Conservation (phyloP, 768 basidiomycete genomes). For the Amylocystis lapponica region DNA sequence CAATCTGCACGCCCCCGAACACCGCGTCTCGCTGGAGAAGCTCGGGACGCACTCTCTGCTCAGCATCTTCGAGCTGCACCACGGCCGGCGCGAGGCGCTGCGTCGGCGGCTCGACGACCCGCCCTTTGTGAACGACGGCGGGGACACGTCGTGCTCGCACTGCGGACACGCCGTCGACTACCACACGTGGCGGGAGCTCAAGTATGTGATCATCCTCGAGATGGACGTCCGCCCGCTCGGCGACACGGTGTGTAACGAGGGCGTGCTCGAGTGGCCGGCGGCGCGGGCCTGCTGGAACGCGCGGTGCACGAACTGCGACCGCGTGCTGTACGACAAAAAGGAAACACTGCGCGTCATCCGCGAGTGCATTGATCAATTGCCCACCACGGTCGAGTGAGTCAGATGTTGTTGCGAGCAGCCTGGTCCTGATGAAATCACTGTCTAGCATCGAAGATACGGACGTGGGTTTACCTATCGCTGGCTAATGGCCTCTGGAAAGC, state of each 20-base stretch:
- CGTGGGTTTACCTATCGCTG: no score
- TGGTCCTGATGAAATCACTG: no score
- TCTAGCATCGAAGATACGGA: no score
- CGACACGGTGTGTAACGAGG: constrained; percentile 46
- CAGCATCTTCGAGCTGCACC: constrained; percentile 50
- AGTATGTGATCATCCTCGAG: constrained; percentile 49
- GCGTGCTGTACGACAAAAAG: constrained; percentile 49
- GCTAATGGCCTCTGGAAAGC: no score
- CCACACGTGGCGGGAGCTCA: constrained; percentile 60
- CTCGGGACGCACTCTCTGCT: constrained; percentile 48
- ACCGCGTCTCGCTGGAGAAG: constrained; percentile 40
- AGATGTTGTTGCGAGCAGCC: no score
- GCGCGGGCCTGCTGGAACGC: constrained; percentile 59
- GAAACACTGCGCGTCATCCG: constrained; percentile 49
- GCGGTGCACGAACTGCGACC: constrained; percentile 45
- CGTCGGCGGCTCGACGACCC: constrained; percentile 45
- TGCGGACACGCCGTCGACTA: constrained; percentile 48
- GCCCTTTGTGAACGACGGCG: constrained; percentile 49
- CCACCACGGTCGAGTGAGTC: constrained; percentile 30
- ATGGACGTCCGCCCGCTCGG: constrained; percentile 55
- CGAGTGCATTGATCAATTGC: constrained; percentile 48
- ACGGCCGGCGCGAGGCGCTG: constrained; percentile 43
- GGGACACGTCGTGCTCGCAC: constrained; percentile 46
- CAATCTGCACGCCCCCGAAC: constrained; percentile 41
- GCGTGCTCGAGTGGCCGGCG: constrained; percentile 50